Evolutionary conservation across 2,329 filamentous ascomycete genomes (phyloP), one percentile per base, ranked within the genome.

Genomic region (Didymella glomerata): DNA sequence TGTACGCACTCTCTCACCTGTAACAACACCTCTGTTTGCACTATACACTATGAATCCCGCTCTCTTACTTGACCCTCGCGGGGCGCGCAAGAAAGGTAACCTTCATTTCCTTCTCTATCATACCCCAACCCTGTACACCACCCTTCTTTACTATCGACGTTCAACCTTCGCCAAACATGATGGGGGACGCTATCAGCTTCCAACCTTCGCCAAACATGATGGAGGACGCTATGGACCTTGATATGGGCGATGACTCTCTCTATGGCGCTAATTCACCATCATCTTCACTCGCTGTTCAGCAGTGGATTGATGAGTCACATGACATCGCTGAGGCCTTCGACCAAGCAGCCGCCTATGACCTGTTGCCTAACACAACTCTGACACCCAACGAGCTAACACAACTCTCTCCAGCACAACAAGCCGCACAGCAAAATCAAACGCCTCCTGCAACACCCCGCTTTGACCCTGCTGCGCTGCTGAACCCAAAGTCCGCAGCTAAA

Each of bases 401-500:
- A 28, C 60, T 60, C 51, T 48, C 49, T 38, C 57, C 63, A 71
- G 69, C 63, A 60, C 67, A 66, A 55, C 61, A 63, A 34, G 48
- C 46, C 30, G 41, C 65, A 20, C 65, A 62, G 30, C 58, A 61
- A 11, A 34, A 50, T 13, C 47, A 57, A 8, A 48, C 44, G 27
- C 36, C 50, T 18, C 57, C 59, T 18, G 48, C 54, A n/a, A 59
- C 50, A 40, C 65, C 61, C 49, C 50, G 63, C 28, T 74, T 59
- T 48, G 67, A 76, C 34, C 69, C 73, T 0, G 61, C 68, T 13
- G 64, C 68, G 6, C 61, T 77, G 7, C 67, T 78, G 20, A 73
- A 76, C 47, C 75, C 73, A 2, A 76, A 70, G 51, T 74, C 68
- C 48, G 63, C 71, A 9, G 52, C 67, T 2, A 66, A 77, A 56